These are phyloP conservation scores for Schizophyllum amplum DNA, from an alignment of 1,284 basidiomycete species.

Conservation along the genomic window DNA sequence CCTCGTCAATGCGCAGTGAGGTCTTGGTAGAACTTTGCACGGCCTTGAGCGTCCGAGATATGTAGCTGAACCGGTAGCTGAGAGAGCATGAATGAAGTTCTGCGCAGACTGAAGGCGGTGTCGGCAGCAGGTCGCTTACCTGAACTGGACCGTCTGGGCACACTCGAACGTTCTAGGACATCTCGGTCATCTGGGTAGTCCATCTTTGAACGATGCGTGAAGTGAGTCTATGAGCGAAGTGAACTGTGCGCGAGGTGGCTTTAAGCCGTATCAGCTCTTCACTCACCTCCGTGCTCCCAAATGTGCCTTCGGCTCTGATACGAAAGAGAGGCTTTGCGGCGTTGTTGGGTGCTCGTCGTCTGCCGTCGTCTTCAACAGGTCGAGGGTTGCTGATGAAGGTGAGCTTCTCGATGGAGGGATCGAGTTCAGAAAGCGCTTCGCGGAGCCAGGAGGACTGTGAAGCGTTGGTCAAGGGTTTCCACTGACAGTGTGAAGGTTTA, in stretches of 20 bases:
- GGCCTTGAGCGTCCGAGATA: conserved; percentile 62
- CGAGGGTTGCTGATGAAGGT: conserved; percentile 75
- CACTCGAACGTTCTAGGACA: conserved; percentile 88
- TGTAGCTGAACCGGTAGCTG: conserved; percentile 77
- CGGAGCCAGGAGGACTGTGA: conserved; percentile 84
- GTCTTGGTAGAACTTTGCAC: conserved; percentile 78
- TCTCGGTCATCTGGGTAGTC: conserved; percentile 90
- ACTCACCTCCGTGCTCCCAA: conserved; percentile 75
- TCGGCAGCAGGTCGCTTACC: conserved; percentile 33
- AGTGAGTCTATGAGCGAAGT: background rate
- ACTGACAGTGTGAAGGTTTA: background rate
- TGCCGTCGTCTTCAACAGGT: conserved; percentile 21
- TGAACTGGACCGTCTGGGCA: conserved; percentile 56
- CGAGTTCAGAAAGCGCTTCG: conserved; percentile 85
- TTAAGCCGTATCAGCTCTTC: too few species aligned
- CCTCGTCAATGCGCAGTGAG: conserved; percentile 74
- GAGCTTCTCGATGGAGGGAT: conserved; percentile 75
- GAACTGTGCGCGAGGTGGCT: background rate
- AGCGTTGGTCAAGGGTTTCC: conserved; percentile 8
- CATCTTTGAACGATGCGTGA: conserved; percentile 44
- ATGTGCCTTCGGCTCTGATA: conserved; percentile 70
- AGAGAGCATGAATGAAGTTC: background rate
- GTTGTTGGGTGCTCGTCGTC: conserved; percentile 19
- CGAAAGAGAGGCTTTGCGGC: conserved; percentile 54
- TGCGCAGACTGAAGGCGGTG: too few species aligned